These are phyloP conservation scores for Verticillium alfalfae DNA, from an alignment of 2,329 filamentous ascomycete genomes.

Conservation along the genomic window DNA sequence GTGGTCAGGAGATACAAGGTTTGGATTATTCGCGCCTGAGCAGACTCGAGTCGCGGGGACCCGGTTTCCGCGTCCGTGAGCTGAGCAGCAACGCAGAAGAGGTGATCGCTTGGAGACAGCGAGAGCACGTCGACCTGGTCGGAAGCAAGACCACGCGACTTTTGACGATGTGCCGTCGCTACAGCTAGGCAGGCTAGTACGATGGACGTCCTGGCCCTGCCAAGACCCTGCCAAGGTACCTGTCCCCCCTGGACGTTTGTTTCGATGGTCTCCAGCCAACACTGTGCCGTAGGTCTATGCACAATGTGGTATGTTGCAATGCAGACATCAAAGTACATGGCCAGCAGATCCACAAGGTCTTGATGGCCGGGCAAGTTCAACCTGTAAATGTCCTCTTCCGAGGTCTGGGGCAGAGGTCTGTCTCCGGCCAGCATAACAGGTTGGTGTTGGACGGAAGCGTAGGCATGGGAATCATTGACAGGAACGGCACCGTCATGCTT, in stretches of 20 bases:
- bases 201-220: conserved; percentile 38
- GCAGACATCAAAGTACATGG: conserved; percentile 54
- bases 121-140: conserved; percentile 17
- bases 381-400: conserved; percentile 19
- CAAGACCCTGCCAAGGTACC: conserved; percentile 30
- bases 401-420: conserved; percentile 32
- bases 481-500: conserved; percentile 28
- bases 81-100: conserved; percentile 33
- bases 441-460: conserved; percentile 27
- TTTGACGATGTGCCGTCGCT: conserved; percentile 37
- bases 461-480: conserved; percentile 9
- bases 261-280: conserved; percentile 37
- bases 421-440: conserved; percentile 44
- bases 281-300: conserved; percentile 45
- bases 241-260: conserved; percentile 26
- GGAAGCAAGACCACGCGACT: conserved; percentile 19
- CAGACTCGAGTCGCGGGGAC: conserved; percentile 33
- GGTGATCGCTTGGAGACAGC: conserved; percentile 27
- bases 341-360: conserved; percentile 28
- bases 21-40: conserved; percentile 51
- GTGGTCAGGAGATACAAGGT: conserved; percentile 53
- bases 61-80: conserved; percentile 23
- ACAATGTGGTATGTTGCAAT: conserved; percentile 55
- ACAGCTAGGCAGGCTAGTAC: conserved; percentile 43
- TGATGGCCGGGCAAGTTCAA: conserved; percentile 31